Percentiles rank a stretch among this genome's conserved stretches.
Evolutionary conservation across 148 eudicot species (phyloP).

Genomic region (Silene latifolia): DNA sequence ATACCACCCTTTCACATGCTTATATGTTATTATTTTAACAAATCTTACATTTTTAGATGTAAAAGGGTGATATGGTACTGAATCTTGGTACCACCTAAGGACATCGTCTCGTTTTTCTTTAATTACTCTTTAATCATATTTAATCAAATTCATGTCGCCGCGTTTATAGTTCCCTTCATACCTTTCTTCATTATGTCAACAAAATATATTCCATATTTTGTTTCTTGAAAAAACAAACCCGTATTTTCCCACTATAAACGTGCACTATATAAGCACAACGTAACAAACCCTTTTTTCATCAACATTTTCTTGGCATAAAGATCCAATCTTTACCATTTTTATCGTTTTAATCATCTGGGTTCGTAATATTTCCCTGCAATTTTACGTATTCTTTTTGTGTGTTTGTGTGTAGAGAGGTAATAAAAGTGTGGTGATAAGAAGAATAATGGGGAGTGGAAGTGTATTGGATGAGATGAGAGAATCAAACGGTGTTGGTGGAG

Average conservation of each 20-base stretch:
- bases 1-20: not conserved
- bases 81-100: too few relatives aligned
- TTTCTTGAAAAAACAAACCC: not conserved
- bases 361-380: not conserved
- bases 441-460: conserved; percentile 35
- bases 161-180: not conserved
- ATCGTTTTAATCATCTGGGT: conserved; percentile 14
- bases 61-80: too few relatives aligned
- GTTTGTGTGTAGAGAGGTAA: conserved; percentile 20
- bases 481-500: conserved; percentile 50
- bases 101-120: too few relatives aligned
- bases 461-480: conserved; percentile 37
- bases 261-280: conserved; percentile 4
- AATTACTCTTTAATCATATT: not conserved
- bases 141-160: not conserved
- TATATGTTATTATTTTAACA: too few relatives aligned
- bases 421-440: conserved; percentile 22
- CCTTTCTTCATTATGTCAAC: not conserved
- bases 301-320: not conserved
- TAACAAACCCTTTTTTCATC: conserved; percentile 9
- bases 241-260: conserved; percentile 3
- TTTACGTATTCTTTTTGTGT: not conserved
- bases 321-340: not conserved
- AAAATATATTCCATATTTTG: not conserved
- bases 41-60: too few relatives aligned